phyloP scores from a whole-genome alignment of 805 yeast genomes.

The Cyberlindnera euphorbiae region DNA sequence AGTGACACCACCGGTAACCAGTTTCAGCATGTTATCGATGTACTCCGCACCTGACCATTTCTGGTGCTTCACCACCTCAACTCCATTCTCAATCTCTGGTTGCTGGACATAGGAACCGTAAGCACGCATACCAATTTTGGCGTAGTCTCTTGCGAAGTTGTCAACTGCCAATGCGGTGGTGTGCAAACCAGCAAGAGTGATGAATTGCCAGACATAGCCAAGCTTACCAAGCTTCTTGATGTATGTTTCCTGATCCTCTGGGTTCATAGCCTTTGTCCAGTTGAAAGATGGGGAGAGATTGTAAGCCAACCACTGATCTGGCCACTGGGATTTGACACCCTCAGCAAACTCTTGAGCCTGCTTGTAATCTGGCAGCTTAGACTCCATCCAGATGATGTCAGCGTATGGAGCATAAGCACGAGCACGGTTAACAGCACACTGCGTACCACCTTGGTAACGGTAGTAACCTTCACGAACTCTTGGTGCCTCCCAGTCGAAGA shows the following conservation, averaged over 20 bases:
- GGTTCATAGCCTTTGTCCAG: conserved; percentile 93
- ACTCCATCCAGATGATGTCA: conserved; percentile 97
- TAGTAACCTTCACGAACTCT: conserved; percentile 96
- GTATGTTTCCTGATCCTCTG: conserved; percentile 84
- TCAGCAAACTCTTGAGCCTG: conserved; percentile 95
- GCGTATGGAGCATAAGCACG: conserved; percentile 93
- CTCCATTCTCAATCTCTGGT: conserved; percentile 81
- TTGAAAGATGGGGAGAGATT: conserved; percentile 96
- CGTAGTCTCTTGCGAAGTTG: conserved; percentile 72
- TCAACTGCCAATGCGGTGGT: conserved; percentile 91
- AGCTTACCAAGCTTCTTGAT: conserved; percentile 79
- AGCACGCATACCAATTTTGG: conserved; percentile 89
- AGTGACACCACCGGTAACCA: conserved; percentile 90
- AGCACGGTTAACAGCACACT: conserved; percentile 96
- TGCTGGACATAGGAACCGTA: conserved; percentile 86
- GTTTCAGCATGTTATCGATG: conserved; percentile 82
- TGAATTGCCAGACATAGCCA: conserved; percentile 97
- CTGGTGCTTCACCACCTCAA: conserved; percentile 96
- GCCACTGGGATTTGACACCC: conserved; percentile 77
- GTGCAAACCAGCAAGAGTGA: conserved; percentile 95
- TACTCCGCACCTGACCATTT: conserved; percentile 99
- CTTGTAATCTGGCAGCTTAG: conserved; percentile 85
- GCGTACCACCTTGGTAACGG: conserved; percentile 93
- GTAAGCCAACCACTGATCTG: conserved; percentile 94
- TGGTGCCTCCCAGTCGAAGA: conserved; percentile 92